Conservation (phyloP, 164 flowering plant genomes). For the Tetrastigma voinierianum region DNA sequence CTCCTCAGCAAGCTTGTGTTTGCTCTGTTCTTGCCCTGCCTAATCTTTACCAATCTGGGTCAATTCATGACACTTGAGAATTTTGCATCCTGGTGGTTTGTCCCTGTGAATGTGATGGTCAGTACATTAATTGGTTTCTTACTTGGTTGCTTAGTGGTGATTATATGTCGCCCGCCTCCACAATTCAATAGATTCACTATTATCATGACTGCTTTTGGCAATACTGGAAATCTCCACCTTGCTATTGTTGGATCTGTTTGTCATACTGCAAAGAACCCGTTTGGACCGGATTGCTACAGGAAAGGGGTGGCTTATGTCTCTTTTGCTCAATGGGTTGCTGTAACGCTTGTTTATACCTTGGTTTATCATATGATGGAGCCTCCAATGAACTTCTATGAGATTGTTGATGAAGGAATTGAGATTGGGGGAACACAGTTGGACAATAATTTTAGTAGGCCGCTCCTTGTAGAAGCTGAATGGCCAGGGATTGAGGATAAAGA, state of each 20-base stretch:
- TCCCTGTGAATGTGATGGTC: constrained; percentile 74
- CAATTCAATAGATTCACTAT: constrained; percentile 65
- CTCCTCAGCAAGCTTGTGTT: constrained; percentile 94
- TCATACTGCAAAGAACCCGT: constrained; percentile 56
- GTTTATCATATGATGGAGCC: constrained; percentile 99
- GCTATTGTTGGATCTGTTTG: constrained; percentile 83
- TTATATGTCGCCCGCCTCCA: constrained; percentile 77
- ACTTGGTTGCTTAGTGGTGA: constrained; percentile 65
- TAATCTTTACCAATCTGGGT: constrained; percentile 78
- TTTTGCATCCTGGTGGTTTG: constrained; percentile 76
- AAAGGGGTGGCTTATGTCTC: constrained; percentile 85
- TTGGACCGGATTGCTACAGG: constrained; percentile 63
- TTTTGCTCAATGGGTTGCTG: constrained; percentile 90
- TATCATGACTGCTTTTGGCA: constrained; percentile 88
- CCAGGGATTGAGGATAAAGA: constrained; percentile 89
- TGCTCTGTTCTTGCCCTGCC: constrained; percentile 82
- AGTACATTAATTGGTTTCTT: constrained; percentile 66
- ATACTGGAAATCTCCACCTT: constrained; percentile 79
- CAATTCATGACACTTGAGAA: constrained; percentile 52
- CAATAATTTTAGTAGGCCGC: constrained; percentile 55
- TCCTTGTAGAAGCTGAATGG: constrained; percentile 90
- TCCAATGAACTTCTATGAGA: constrained; percentile 71
- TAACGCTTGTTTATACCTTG: constrained; percentile 76
- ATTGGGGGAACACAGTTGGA: constrained; percentile 28
- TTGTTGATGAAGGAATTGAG: constrained; percentile 43